Conservation (phyloP, 2,329 filamentous ascomycete genomes). For the Stagonosporopsis cucurbitacearum region DNA sequence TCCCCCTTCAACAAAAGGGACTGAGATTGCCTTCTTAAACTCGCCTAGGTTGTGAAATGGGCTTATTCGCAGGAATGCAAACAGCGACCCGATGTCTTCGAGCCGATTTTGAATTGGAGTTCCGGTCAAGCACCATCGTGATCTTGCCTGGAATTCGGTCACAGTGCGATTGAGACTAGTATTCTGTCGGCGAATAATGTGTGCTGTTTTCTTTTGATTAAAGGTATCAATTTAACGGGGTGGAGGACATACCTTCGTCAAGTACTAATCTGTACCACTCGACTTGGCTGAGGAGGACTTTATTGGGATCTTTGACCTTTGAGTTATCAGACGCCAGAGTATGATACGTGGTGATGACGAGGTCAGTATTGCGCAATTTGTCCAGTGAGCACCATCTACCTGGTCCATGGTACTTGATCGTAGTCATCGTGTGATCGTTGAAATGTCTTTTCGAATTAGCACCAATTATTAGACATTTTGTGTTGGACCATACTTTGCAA, state of each 20-base stretch:
- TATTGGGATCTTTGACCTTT: constrained; percentile 2
- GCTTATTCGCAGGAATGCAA: constrained; percentile 56
- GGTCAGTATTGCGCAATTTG: constrained; percentile 26
- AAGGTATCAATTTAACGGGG: constrained; percentile 46
- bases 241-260: constrained; percentile 54
- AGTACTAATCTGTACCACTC: constrained; percentile 42
- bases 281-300: constrained; percentile 25
- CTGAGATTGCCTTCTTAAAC: constrained; percentile 55
- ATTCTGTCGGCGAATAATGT: constrained; percentile 58
- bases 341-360: constrained; percentile 42
- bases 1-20: constrained; percentile 47
- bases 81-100: constrained; percentile 59
- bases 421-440: constrained; percentile 17
- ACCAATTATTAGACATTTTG: background rate
- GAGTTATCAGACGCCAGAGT: constrained; percentile 31
- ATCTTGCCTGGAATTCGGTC: constrained; percentile 50
- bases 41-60: constrained; percentile 51
- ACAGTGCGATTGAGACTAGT: constrained; percentile 56
- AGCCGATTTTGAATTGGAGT: constrained; percentile 61
- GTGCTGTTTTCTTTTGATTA: constrained; percentile 41
- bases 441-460: constrained; percentile 30
- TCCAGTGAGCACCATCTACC: constrained; percentile 19
- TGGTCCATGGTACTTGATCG: constrained; percentile 36
- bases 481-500: constrained; percentile 42
- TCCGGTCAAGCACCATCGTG: constrained; percentile 53